Percentiles rank a stretch among this genome's conserved stretches.
phyloP scores from a whole-genome alignment of 2,329 filamentous ascomycete species.

The Alternaria triticina region DNA sequence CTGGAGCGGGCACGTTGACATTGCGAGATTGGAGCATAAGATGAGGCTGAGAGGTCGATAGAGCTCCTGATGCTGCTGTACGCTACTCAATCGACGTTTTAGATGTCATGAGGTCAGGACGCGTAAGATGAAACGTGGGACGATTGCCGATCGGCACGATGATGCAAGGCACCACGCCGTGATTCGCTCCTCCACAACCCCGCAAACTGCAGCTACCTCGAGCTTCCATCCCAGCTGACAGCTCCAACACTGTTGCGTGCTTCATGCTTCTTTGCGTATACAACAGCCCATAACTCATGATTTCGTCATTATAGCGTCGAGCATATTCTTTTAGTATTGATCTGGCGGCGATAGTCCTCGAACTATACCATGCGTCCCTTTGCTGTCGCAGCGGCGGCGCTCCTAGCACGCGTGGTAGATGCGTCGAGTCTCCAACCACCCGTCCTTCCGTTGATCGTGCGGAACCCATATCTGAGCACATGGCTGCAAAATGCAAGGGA shows the following conservation, averaged over 20 bases:
- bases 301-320: not conserved
- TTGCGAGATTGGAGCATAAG: not conserved
- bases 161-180: conserved; percentile 37
- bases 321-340: not conserved
- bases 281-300: not conserved
- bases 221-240: conserved; percentile 25
- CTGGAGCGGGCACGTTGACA: not conserved
- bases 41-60: not conserved
- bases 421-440: conserved; percentile 63
- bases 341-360: not conserved
- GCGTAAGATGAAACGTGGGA: conserved; percentile 13
- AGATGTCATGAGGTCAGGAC: conserved; percentile 2
- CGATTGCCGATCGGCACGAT: not conserved
- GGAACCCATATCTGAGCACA: conserved; percentile 59
- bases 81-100: not conserved
- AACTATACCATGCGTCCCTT: conserved; percentile 36
- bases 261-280: not conserved
- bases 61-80: not conserved
- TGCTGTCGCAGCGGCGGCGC: conserved; percentile 30
- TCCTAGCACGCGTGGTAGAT: conserved; percentile 52
- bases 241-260: conserved; percentile 11
- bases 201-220: conserved; percentile 28
- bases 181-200: conserved; percentile 33
- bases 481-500: conserved; percentile 71
- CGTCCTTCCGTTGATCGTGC: conserved; percentile 58